Evolutionary conservation across 495 filamentous ascomycete genomes (phyloP).

Genomic region (Annulohypoxylon maeteangense): DNA sequence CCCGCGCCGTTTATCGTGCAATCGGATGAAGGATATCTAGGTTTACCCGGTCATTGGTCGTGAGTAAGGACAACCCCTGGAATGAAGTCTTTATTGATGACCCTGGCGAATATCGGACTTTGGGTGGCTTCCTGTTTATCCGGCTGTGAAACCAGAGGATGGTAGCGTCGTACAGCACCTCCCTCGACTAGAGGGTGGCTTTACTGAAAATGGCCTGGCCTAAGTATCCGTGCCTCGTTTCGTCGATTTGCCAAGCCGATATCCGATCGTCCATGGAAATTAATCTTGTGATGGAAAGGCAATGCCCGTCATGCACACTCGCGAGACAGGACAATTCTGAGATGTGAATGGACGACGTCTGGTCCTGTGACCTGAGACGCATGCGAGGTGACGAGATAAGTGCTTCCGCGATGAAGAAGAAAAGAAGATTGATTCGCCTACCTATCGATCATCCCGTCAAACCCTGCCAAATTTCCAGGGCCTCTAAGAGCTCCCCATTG

Average conservation of each 20-base stretch:
- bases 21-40: constrained; percentile 54
- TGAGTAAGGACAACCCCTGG: constrained; percentile 35
- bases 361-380: constrained; percentile 53
- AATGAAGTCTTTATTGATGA: constrained; percentile 15
- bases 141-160: constrained; percentile 28
- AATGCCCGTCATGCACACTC: constrained; percentile 50
- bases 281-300: constrained; percentile 35
- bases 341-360: constrained; percentile 46
- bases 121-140: constrained; percentile 36
- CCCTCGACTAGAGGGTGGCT: constrained; percentile 27
- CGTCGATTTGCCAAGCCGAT: constrained; percentile 37
- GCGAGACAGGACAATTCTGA: constrained; percentile 47
- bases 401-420: constrained; percentile 28
- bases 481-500: constrained; percentile 77
- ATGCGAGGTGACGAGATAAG: constrained; percentile 54
- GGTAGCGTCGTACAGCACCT: constrained; percentile 30
- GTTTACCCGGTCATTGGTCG: constrained; percentile 54
- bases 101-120: constrained; percentile 36
- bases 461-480: constrained; percentile 76
- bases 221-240: constrained; percentile 20
- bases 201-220: constrained; percentile 21
- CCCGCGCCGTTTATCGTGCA: constrained; percentile 53
- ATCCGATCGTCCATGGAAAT: constrained; percentile 28
- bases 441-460: constrained; percentile 87
- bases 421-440: constrained; percentile 64